A percentile compares a stretch with the other conserved stretches of the same genome.
phyloP scores from a whole-genome alignment of 2,329 filamentous ascomycete species.

The Blumeria hordei region DNA sequence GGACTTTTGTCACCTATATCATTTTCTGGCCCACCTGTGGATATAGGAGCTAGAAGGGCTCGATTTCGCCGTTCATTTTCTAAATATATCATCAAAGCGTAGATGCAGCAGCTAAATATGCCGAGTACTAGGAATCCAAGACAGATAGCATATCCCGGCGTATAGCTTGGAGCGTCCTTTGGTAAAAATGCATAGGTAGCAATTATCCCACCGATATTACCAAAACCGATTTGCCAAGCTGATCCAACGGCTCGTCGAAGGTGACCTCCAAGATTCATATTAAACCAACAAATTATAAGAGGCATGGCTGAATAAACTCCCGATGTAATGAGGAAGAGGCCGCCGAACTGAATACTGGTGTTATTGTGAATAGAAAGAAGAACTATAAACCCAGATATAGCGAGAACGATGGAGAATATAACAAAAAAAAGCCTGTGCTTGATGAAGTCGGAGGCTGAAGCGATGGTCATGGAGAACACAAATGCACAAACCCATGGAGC shows the following conservation, averaged over 20 bases:
- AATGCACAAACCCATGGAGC: conserved; percentile 49
- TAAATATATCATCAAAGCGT: conserved; percentile 30
- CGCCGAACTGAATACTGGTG: conserved; percentile 44
- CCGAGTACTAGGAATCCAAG: conserved; percentile 50
- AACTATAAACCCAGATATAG: conserved; percentile 52
- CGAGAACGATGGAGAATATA: conserved; percentile 39
- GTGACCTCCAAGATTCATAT: conserved; percentile 56
- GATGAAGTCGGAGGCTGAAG: conserved; percentile 43
- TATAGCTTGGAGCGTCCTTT: conserved; percentile 43
- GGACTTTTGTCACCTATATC: conserved; percentile 18
- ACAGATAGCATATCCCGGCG: conserved; percentile 52
- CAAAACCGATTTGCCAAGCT: conserved; percentile 58
- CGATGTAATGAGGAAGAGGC: conserved; percentile 59
- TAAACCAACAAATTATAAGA: conserved; percentile 62
- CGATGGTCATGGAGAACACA: conserved; percentile 51
- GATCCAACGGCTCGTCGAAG: conserved; percentile 44
- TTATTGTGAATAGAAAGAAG: conserved; percentile 50
- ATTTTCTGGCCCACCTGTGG: neutral
- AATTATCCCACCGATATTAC: conserved; percentile 60
- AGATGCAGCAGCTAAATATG: conserved; percentile 32
- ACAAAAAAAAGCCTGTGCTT: conserved; percentile 55
- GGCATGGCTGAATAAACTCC: conserved; percentile 78
- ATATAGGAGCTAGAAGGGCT: neutral
- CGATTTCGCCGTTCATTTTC: conserved; percentile 32
- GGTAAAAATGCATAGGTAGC: conserved; percentile 44